Evolutionary conservation across 2,329 filamentous ascomycete genomes (phyloP).

Genomic region (Dactylellina leptospora): DNA sequence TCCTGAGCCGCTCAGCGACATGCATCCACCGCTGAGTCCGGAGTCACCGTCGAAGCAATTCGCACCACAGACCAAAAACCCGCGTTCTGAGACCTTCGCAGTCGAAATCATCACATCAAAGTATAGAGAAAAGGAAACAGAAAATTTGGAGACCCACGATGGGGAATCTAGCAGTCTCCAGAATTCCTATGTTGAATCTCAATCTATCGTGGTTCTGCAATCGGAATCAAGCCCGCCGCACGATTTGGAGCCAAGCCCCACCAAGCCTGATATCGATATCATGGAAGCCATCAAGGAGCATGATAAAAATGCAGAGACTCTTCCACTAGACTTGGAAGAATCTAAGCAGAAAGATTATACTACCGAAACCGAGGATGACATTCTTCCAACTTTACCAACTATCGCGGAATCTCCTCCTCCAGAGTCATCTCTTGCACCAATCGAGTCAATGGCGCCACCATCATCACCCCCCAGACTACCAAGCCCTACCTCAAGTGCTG

Average conservation of each 20-base stretch:
- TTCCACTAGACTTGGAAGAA: not conserved
- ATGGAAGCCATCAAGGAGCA: conserved; percentile 12
- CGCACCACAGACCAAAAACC: not conserved
- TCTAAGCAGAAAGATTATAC: not conserved
- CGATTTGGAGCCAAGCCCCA: conserved; percentile 16
- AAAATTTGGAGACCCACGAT: not conserved
- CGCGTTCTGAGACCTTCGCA: conserved; percentile 9
- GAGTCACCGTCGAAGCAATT: conserved; percentile 13
- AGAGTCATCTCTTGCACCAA: conserved; percentile 14
- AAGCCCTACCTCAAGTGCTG: conserved; percentile 22
- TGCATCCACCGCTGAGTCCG: conserved; percentile 19
- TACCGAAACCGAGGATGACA: not conserved
- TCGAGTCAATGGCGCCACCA: conserved; percentile 7
- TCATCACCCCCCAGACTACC: conserved; percentile 44
- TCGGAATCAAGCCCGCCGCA: conserved; percentile 34
- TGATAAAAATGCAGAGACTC: not conserved
- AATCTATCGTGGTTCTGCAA: conserved; percentile 2
- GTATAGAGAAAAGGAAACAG: conserved; percentile 3
- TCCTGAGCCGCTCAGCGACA: conserved; percentile 37
- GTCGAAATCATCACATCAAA: conserved; percentile 15
- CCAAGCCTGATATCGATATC: conserved; percentile 6
- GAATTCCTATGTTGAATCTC: conserved; percentile 15
- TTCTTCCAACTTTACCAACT: conserved; percentile 21
- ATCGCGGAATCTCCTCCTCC: conserved; percentile 28
- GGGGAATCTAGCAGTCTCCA: not conserved